These are phyloP conservation scores for Tolypocladium album DNA, from an alignment of 2,329 filamentous ascomycete species.

Conservation along the genomic window DNA sequence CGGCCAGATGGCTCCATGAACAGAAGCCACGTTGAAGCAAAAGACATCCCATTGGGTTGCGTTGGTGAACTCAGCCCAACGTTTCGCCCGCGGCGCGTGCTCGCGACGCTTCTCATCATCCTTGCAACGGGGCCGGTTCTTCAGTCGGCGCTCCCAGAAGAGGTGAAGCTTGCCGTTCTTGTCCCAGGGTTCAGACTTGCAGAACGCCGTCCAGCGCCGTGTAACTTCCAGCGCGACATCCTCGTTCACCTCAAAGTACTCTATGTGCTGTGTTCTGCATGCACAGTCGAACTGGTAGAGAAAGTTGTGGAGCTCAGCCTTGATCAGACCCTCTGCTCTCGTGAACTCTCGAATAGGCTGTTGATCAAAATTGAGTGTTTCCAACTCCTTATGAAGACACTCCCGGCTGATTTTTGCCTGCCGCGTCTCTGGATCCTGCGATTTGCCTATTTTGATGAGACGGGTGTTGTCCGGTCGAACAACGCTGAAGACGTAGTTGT, in stretches of 20 bases:
- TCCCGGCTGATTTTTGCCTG: background rate
- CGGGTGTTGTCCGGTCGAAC: background rate
- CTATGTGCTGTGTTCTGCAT: background rate
- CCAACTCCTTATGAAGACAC: background rate
- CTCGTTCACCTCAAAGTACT: background rate
- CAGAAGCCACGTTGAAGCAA: background rate
- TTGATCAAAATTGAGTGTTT: background rate
- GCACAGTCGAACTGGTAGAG: background rate
- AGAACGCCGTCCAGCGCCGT: background rate
- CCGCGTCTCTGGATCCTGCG: background rate
- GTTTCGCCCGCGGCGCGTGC: background rate
- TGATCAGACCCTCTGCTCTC: background rate
- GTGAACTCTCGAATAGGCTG: background rate
- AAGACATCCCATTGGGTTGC: background rate
- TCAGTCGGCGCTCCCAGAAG: background rate
- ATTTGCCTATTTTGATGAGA: background rate
- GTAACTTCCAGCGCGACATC: background rate
- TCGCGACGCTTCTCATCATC: background rate
- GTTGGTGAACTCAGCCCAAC: background rate
- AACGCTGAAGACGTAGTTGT: background rate
- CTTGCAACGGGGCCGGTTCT: background rate
- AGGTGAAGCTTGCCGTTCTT: background rate
- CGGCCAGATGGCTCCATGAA: background rate
- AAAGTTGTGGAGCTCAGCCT: background rate
- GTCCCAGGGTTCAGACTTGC: background rate